Base-by-base conservation (phyloP, 177 flowering plant species). In the Vitis hybrid region DNA sequence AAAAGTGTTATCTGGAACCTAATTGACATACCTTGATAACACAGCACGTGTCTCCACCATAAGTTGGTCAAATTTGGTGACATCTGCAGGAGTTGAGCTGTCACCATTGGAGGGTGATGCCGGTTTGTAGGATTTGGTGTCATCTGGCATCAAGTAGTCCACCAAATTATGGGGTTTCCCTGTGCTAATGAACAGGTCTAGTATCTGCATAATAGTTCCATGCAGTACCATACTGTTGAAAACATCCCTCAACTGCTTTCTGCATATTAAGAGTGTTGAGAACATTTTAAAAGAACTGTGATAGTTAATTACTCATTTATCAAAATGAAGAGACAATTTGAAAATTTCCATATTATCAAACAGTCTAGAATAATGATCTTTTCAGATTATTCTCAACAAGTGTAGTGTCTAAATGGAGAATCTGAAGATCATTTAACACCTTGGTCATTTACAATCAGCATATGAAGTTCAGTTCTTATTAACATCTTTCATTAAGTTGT, bases 11-110 rank as follows among this genome's bases (percentile, higher is more conserved):
- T 34, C 19, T 19, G 13, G 39, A 45, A 50, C 12, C 31, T 59
- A 4, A 55, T 11, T 16, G 59, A 8, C 65, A 39, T 82, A 92
- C 98, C 98, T 90, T 19, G 85, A 83, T 71, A 94, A 69, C 18
- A 94, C 94, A 34, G 78, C 75, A 49, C 83, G 86, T 48, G 94
- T 81, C 86, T 94, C 97, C 34, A 39, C 68, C 89, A 90, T 89
- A 59, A 94, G 90, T 71, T 84, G 88, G 34, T 89, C 90, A 63
- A 88, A 84, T 72, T 87, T 84, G 78, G 81, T 77, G 5, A 70
- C 56, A 16, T 74, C 82, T 49, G 84, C 71, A 68, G 45, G 70
- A 71, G 50, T 61, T 62, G 73, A 3, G 11, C 71, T 60, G 18
- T 68, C 79, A 66, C 31, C 69, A 50, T 50, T 66, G 54, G 85